Conservation (phyloP, 805 yeast genomes). For the Sugiyamaella boreocaroliniensis region DNA sequence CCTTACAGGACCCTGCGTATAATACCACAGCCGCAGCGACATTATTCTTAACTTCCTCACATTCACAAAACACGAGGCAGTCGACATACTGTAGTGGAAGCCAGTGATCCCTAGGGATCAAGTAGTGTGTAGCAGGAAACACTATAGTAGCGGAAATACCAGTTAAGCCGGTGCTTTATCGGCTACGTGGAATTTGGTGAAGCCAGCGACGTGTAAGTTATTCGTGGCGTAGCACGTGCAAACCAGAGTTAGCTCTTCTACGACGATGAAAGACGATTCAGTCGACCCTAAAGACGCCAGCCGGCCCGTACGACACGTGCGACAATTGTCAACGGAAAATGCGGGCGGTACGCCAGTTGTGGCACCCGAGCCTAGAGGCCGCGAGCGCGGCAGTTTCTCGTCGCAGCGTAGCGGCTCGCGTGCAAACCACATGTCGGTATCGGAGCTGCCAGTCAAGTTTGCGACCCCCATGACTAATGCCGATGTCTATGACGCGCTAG, state of each 20-base stretch:
- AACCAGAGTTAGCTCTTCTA: background rate
- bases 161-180: too few relatives aligned
- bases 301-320: background rate
- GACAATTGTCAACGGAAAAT: background rate
- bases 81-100: too few relatives aligned
- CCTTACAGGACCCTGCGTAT: background rate
- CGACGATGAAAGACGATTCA: background rate
- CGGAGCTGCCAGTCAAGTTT: constrained; percentile 3
- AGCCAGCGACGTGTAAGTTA: too few relatives aligned
- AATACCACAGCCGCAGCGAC: background rate
- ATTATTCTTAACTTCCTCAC: too few relatives aligned
- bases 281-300: background rate
- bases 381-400: background rate
- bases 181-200: too few relatives aligned
- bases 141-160: too few relatives aligned
- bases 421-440: background rate
- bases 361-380: background rate
- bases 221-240: background rate
- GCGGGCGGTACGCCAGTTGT: background rate
- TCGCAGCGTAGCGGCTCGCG: constrained; percentile 2
- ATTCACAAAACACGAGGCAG: too few relatives aligned
- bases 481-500: constrained; percentile 41
- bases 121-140: too few relatives aligned
- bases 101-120: too few relatives aligned
- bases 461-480: constrained; percentile 10